Evolutionary conservation across 495 filamentous ascomycete species (phyloP), one percentile per base, ranked within the genome.

Genomic region (Neurospora pannonica): DNA sequence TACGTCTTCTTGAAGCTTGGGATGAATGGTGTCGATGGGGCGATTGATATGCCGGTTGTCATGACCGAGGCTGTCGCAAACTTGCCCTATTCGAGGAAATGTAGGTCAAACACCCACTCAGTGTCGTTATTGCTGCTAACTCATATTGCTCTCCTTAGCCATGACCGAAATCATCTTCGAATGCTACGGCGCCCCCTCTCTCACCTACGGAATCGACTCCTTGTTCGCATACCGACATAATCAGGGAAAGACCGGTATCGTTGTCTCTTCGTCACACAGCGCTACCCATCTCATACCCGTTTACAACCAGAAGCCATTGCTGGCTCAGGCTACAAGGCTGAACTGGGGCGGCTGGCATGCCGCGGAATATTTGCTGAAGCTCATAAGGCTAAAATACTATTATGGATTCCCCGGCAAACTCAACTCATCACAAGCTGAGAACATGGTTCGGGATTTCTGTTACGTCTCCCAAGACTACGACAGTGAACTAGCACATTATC

Each of bases 131-230:
- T 36, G 15, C 38, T 10, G 24, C 4, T 31, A 36, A 40, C 15
- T 13, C 48, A 34, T 48, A 9, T 39, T 28, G 37, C 19, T 31
- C 2, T 15, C 4, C 28, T 67, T 76, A 98, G 94, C 93, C 76
- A 98, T 98, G 94, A 96, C 92, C 73, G 96, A 99, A 81, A 93
- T 98, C 72, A 85, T 99, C 31, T 99, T 97, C 82, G 96, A 99
- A 78, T 94, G 92, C 84, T 99, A 98, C 84, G 88, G 87, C 54
- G 94, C 92, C 6, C 95, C 97, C 0, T 93, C 91, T 1, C 88
- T 98, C 5, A 91, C 93, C 40, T 97, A 94, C 79, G 96, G 96
- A 39, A 96, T 99, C 83, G 96, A 99, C 81, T 94, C 93, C 3
- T 89, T 99, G 5, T 98, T 98, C 83, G 95, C 95, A 9, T 99